phyloP scores from a whole-genome alignment of 441 rosid genomes.

The Sinapis alba region DNA sequence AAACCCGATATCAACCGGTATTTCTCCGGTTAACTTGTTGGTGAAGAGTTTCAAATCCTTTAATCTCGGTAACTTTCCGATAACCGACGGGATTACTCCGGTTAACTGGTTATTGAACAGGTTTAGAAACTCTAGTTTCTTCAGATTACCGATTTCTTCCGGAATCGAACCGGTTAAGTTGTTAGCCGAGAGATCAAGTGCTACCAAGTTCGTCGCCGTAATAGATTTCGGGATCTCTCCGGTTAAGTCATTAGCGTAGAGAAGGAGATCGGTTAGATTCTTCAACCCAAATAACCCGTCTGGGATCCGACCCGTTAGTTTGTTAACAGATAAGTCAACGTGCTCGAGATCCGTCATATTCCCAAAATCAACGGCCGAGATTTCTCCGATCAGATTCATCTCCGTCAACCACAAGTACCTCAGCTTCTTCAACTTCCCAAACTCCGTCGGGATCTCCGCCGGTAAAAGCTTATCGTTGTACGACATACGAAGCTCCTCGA shows the following conservation, averaged over 20 bases:
- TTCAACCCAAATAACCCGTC: conserved; percentile 48
- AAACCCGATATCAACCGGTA: conserved; percentile 75
- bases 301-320: conserved; percentile 61
- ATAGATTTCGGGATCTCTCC: conserved; percentile 63
- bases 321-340: conserved; percentile 56
- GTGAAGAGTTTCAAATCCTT: conserved; percentile 44
- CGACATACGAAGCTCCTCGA: conserved; percentile 53
- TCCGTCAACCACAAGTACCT: conserved; percentile 47
- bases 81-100: conserved; percentile 58
- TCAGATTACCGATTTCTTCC: conserved; percentile 57
- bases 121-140: conserved; percentile 44
- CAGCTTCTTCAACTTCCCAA: conserved; percentile 60
- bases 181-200: conserved; percentile 62
- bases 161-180: conserved; percentile 69
- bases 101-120: conserved; percentile 56
- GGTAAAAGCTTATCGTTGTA: conserved; percentile 51
- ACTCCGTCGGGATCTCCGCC: conserved; percentile 57
- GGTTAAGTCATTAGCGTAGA: conserved; percentile 52
- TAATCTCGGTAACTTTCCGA: conserved; percentile 58
- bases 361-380: conserved; percentile 53
- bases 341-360: conserved; percentile 51
- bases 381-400: conserved; percentile 65
- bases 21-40: conserved; percentile 63
- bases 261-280: conserved; percentile 51
- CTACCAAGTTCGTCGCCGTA: conserved; percentile 41